Evolutionary conservation across 306 rosid genomes (phyloP).

Genomic region (Lathyrus aphaca): DNA sequence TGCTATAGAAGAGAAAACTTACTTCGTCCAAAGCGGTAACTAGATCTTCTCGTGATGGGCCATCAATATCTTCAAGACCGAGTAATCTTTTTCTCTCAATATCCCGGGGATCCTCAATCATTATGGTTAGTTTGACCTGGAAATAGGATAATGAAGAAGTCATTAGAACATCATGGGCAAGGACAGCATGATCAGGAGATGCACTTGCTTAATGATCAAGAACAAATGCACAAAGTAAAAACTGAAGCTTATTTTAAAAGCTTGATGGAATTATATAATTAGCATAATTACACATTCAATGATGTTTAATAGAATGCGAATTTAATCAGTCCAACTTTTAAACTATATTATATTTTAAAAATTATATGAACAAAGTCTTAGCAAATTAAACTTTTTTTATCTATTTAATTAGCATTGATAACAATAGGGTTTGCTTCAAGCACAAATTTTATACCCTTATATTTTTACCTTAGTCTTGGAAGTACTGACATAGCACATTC

Average conservation of each 20-base stretch:
- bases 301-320: not conserved
- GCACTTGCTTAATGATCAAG: not conserved
- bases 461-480: not conserved
- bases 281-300: not conserved
- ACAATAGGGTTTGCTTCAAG: not conserved
- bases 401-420: not conserved
- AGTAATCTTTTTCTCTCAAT: slow-evolving; percentile 85
- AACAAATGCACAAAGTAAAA: not conserved
- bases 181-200: slow-evolving; percentile 17
- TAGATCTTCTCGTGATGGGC: slow-evolving; percentile 84
- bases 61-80: slow-evolving; percentile 83
- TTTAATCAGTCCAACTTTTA: not conserved
- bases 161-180: slow-evolving; percentile 1
- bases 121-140: slow-evolving; percentile 82
- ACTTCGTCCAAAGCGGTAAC: slow-evolving; percentile 83
- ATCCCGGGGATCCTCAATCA: slow-evolving; percentile 96
- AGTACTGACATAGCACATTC: not conserved
- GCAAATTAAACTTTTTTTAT: not conserved
- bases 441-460: not conserved
- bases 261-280: slow-evolving; percentile 1
- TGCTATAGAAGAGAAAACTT: slow-evolving; percentile 29
- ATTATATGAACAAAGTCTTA: not conserved
- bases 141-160: slow-evolving; percentile 24
- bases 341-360: slow-evolving; percentile 1
- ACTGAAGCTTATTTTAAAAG: slow-evolving; percentile 15